Percentiles rank a stretch among this genome's conserved stretches.
phyloP scores from a whole-genome alignment of 345 rosid genomes.

The Cardamine resedifolia region DNA sequence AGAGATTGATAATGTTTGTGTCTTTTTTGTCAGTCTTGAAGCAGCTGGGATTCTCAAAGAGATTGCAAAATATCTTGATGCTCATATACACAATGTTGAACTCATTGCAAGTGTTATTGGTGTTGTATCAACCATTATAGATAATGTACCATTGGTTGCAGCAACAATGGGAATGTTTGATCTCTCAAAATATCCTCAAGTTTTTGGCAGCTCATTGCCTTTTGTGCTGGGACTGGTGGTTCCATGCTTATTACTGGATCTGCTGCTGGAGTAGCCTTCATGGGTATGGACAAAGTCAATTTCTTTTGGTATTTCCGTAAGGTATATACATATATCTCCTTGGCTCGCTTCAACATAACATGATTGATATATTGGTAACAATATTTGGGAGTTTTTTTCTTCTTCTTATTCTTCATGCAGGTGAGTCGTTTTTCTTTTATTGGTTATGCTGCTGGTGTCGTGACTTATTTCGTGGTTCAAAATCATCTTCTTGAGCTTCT shows the following conservation, averaged over 20 bases:
- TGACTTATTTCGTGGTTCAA: slow-evolving; percentile 43
- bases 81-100: too few species aligned
- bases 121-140: slow-evolving; percentile 70
- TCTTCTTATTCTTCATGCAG: slow-evolving; percentile 32
- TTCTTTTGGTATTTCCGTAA: slow-evolving; percentile 85
- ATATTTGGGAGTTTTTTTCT: background rate
- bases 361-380: background rate
- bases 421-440: slow-evolving; percentile 78
- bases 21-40: slow-evolving; percentile 62
- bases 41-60: slow-evolving; percentile 79
- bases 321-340: slow-evolving; percentile 40
- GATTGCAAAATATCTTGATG: slow-evolving; percentile 75
- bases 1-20: background rate
- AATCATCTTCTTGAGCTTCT: slow-evolving; percentile 31
- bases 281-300: slow-evolving; percentile 88
- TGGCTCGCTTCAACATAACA: background rate
- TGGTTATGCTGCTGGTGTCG: slow-evolving; percentile 66
- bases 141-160: slow-evolving; percentile 85
- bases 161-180: slow-evolving; percentile 86
- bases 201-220: slow-evolving; percentile 84
- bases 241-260: slow-evolving; percentile 79
- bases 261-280: slow-evolving; percentile 75
- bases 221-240: slow-evolving; percentile 83
- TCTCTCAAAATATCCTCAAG: slow-evolving; percentile 61
- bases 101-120: slow-evolving; percentile 69